Evolutionary conservation across 2,329 filamentous ascomycete species (phyloP).

Genomic region (Sporothrix humicola): DNA sequence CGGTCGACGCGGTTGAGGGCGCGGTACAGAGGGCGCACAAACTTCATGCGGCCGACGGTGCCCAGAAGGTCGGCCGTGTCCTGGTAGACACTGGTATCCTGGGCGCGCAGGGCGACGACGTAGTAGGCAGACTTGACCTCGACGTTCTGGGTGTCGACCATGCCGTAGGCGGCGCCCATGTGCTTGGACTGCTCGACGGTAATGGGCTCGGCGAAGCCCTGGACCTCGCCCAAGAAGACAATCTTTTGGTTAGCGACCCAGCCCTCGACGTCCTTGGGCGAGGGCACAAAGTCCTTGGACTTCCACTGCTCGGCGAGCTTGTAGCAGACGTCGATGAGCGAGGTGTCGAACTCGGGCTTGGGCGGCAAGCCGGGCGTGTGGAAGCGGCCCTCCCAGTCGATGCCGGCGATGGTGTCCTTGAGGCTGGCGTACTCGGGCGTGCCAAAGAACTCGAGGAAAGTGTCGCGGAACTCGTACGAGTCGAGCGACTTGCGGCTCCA

Average conservation of each 20-base stretch:
- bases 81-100: slow-evolving; percentile 70
- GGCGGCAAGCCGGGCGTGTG: slow-evolving; percentile 86
- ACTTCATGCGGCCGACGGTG: slow-evolving; percentile 93
- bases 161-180: slow-evolving; percentile 77
- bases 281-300: slow-evolving; percentile 63
- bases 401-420: slow-evolving; percentile 67
- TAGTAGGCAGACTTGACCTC: slow-evolving; percentile 85
- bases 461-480: slow-evolving; percentile 91
- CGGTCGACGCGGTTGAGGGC: slow-evolving; percentile 76
- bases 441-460: slow-evolving; percentile 83
- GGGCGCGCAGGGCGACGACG: slow-evolving; percentile 75
- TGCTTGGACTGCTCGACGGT: slow-evolving; percentile 67
- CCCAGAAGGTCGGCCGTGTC: slow-evolving; percentile 77
- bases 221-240: slow-evolving; percentile 84
- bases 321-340: slow-evolving; percentile 84
- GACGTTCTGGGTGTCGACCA: slow-evolving; percentile 78
- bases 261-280: slow-evolving; percentile 68
- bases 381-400: slow-evolving; percentile 92
- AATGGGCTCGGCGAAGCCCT: slow-evolving; percentile 69
- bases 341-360: slow-evolving; percentile 90
- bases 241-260: slow-evolving; percentile 89
- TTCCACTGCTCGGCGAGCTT: slow-evolving; percentile 82
- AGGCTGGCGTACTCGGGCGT: slow-evolving; percentile 65
- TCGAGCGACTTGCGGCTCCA: slow-evolving; percentile 88
- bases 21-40: slow-evolving; percentile 84